Evolutionary conservation across 345 rosid genomes (phyloP).

Genomic region (Aquilaria sinensis): DNA sequence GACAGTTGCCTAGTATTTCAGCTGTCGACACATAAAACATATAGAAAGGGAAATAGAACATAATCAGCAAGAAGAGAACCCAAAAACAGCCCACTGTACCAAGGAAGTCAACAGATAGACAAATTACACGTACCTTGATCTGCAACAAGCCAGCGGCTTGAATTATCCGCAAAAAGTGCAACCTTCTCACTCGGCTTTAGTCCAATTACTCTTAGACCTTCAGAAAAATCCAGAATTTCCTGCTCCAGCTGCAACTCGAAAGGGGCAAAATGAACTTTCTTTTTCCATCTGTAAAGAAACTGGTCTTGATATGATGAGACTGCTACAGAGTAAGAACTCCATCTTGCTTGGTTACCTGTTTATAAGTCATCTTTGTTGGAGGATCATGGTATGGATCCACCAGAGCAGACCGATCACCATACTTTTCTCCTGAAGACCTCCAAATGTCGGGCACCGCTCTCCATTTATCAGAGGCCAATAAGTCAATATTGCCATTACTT

Average conservation of each 20-base stretch:
- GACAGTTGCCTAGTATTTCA: no score
- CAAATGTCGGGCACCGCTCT: slow-evolving; percentile 78
- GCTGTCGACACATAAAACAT: no score
- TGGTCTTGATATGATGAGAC: no score
- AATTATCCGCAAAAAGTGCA: slow-evolving; percentile 84
- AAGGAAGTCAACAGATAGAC: no score
- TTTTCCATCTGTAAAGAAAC: no score
- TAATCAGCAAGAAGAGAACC: no score
- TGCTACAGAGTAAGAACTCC: slow-evolving; percentile 16
- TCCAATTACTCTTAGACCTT: slow-evolving; percentile 74
- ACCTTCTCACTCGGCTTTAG: slow-evolving; percentile 68
- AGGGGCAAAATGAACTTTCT: slow-evolving; percentile 9
- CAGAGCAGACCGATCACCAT: slow-evolving; percentile 60
- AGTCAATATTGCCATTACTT: slow-evolving; percentile 7
- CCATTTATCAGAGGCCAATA: slow-evolving; percentile 47
- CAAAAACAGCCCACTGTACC: no score
- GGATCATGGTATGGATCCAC: slow-evolving; percentile 78
- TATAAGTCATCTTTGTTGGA: slow-evolving; percentile 60
- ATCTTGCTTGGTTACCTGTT: slow-evolving; percentile 19
- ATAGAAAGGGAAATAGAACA: no score
- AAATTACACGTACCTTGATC: slow-evolving; percentile 62
- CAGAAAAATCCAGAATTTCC: slow-evolving; percentile 67
- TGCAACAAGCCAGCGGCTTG: slow-evolving; percentile 81
- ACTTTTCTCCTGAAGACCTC: slow-evolving; percentile 70
- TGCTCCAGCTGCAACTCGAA: slow-evolving; percentile 60